These are phyloP conservation scores for Echites panduratus DNA, from an alignment of 257 asterid species.

Conservation along the genomic window DNA sequence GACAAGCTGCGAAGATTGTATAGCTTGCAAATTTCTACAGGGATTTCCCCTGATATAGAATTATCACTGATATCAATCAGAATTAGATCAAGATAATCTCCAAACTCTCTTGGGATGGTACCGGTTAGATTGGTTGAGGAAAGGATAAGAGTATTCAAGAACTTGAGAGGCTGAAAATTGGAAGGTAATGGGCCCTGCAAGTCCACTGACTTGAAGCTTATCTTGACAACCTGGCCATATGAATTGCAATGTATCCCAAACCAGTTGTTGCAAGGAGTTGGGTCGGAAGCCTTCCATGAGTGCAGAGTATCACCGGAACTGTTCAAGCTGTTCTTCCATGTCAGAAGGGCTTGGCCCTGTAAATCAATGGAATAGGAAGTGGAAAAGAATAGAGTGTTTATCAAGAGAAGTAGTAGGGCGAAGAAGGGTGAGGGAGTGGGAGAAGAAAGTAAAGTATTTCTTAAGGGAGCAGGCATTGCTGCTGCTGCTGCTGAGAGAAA, in stretches of 20 bases:
- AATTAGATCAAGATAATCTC: conserved; percentile 47
- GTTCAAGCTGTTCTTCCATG: conserved; percentile 65
- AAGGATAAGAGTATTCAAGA: conserved; percentile 51
- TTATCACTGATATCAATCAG: conserved; percentile 66
- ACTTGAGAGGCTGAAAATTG: conserved; percentile 47
- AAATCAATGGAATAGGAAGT: conserved; percentile 47
- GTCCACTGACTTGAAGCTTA: conserved; percentile 53
- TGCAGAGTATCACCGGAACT: conserved; percentile 30
- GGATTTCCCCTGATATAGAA: conserved; percentile 65
- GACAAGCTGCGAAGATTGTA: conserved; percentile 43
- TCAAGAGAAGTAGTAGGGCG: conserved; percentile 18
- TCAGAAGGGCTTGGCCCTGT: conserved; percentile 59
- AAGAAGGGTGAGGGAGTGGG: conserved; percentile 13
- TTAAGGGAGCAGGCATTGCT: conserved; percentile 56
- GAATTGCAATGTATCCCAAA: conserved; percentile 61
- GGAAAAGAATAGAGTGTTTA: conserved; percentile 28
- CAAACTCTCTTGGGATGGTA: conserved; percentile 62
- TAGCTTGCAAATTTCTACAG: conserved; percentile 55
- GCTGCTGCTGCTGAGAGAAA: conserved; percentile 28
- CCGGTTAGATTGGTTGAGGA: conserved; percentile 82
- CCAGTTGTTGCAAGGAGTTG: conserved; percentile 65
- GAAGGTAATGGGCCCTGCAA: conserved; percentile 82
- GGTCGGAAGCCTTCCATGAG: conserved; percentile 54
- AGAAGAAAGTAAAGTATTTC: conserved; percentile 26
- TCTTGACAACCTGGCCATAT: conserved; percentile 47